A percentile compares a stretch with the other conserved stretches of the same genome.
Conservation (phyloP, 805 yeast species). For the Wickerhamiella spandovensis region DNA sequence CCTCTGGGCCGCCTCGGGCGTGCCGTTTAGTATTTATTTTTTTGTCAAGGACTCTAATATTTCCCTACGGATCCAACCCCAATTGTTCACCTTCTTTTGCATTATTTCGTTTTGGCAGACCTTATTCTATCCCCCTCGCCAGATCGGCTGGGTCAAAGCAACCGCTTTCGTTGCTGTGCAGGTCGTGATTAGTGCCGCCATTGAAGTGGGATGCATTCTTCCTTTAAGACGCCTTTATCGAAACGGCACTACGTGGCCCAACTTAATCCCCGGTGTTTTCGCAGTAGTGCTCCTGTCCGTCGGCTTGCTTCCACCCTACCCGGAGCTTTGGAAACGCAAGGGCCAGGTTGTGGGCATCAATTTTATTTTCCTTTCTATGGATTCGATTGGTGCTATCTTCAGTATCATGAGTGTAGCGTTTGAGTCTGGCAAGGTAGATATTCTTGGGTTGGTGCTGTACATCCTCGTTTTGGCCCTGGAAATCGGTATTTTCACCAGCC, state of each 20-base stretch:
- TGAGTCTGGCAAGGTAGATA: conserved; percentile 44
- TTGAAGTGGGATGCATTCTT: conserved; percentile 58
- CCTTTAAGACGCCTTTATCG: conserved; percentile 46
- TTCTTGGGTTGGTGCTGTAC: conserved; percentile 70
- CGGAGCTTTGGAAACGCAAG: conserved; percentile 61
- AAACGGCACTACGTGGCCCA: conserved; percentile 57
- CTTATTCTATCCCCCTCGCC: conserved; percentile 60
- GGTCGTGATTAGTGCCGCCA: conserved; percentile 36
- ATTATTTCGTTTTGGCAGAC: conserved; percentile 54
- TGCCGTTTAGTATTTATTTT: conserved; percentile 81
- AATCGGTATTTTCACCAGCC: conserved; percentile 61
- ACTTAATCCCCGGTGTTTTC: conserved; percentile 61
- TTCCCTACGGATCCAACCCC: conserved; percentile 80
- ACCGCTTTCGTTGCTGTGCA: conserved; percentile 27
- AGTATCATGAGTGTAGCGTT: conserved; percentile 53
- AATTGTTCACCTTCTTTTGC: conserved; percentile 61
- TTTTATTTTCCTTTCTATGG: conserved; percentile 62
- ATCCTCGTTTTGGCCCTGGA: conserved; percentile 62
- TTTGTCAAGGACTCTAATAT: conserved; percentile 54
- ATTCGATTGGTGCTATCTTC: conserved; percentile 70
- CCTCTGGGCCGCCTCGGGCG: conserved; percentile 66
- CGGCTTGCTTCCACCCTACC: conserved; percentile 83
- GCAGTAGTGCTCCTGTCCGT: conserved; percentile 63
- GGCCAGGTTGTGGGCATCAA: conserved; percentile 87
- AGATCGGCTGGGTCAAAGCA: conserved; percentile 22